Evolutionary conservation across 495 filamentous ascomycete genomes (phyloP).

Genomic region (Aspergillus mulundensis): DNA sequence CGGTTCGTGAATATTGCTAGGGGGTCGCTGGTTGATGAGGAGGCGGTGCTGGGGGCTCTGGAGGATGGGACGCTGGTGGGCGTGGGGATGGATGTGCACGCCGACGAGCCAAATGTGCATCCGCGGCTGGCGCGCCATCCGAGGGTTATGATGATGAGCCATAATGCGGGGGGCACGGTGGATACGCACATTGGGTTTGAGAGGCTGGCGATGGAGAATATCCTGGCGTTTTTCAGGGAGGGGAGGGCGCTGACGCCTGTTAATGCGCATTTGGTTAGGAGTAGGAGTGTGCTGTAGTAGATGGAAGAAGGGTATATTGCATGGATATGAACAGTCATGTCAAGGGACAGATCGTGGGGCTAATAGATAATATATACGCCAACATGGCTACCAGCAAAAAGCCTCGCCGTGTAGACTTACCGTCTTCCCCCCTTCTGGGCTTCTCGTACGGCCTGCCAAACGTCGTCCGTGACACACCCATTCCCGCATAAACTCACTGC

Average conservation of each 20-base stretch:
- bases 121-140: slow-evolving; percentile 47
- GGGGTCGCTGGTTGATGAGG: slow-evolving; percentile 66
- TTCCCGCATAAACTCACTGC: slow-evolving; percentile 46
- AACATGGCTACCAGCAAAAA: slow-evolving; percentile 38
- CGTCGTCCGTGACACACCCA: slow-evolving; percentile 41
- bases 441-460: slow-evolving; percentile 35
- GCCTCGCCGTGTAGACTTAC: slow-evolving; percentile 43
- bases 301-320: neutral
- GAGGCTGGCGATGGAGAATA: slow-evolving; percentile 67
- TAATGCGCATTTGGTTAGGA: slow-evolving; percentile 51
- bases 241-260: slow-evolving; percentile 59
- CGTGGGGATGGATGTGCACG: slow-evolving; percentile 68
- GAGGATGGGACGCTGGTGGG: slow-evolving; percentile 49
- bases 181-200: slow-evolving; percentile 73
- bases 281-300: slow-evolving; percentile 17
- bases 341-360: neutral
- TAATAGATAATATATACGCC: neutral
- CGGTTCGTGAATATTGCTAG: slow-evolving; percentile 72
- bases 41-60: slow-evolving; percentile 60
- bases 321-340: neutral
- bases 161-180: slow-evolving; percentile 69
- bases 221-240: slow-evolving; percentile 54
- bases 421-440: slow-evolving; percentile 28
- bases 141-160: slow-evolving; percentile 59
- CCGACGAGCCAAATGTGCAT: slow-evolving; percentile 44